phyloP scores from a whole-genome alignment of 768 basidiomycete species.

The Boletus sensibilis region DNA sequence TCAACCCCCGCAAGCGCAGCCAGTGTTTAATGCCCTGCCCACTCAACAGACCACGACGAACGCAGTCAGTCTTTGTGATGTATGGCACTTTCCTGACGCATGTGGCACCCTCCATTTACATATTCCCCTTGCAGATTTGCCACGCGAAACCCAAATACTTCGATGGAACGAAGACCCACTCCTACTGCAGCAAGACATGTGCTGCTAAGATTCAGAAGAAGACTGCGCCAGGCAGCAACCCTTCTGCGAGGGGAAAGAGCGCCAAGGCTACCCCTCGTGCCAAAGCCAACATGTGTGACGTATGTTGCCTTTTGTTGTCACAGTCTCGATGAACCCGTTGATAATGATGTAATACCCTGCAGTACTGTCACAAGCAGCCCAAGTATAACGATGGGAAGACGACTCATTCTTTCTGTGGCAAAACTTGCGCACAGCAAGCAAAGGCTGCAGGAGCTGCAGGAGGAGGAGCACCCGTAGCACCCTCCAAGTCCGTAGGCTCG shows the following conservation, averaged over 20 bases:
- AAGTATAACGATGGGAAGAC: slow-evolving; percentile 58
- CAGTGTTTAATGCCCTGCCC: slow-evolving; percentile 8
- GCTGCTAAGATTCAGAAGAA: slow-evolving; percentile 44
- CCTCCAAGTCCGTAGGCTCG: slow-evolving; percentile 33
- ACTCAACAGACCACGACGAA: slow-evolving; percentile 23
- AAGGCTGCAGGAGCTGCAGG: slow-evolving; percentile 29
- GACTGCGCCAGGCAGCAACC: slow-evolving; percentile 25
- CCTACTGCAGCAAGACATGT: slow-evolving; percentile 60
- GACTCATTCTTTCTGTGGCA: slow-evolving; percentile 62
- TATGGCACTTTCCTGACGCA: slow-evolving; percentile 29
- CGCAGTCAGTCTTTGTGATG: slow-evolving; percentile 48
- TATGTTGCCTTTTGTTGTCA: slow-evolving; percentile 30
- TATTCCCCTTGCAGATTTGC: slow-evolving; percentile 44
- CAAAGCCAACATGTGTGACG: slow-evolving; percentile 48
- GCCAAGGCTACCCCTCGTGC: slow-evolving; percentile 25
- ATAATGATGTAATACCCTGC: slow-evolving; percentile 8
- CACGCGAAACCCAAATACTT: slow-evolving; percentile 53
- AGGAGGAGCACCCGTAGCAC: slow-evolving; percentile 22
- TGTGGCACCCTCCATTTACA: slow-evolving; percentile 1
- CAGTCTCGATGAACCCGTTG: background rate
- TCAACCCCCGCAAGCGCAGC: slow-evolving; percentile 26
- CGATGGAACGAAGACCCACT: slow-evolving; percentile 55
- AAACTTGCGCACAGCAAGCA: slow-evolving; percentile 56
- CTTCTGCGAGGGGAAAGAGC: slow-evolving; percentile 27
- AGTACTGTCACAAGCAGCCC: slow-evolving; percentile 61